Base-by-base conservation (phyloP, 257 asterid species). In the Nicotiana knightiana region DNA sequence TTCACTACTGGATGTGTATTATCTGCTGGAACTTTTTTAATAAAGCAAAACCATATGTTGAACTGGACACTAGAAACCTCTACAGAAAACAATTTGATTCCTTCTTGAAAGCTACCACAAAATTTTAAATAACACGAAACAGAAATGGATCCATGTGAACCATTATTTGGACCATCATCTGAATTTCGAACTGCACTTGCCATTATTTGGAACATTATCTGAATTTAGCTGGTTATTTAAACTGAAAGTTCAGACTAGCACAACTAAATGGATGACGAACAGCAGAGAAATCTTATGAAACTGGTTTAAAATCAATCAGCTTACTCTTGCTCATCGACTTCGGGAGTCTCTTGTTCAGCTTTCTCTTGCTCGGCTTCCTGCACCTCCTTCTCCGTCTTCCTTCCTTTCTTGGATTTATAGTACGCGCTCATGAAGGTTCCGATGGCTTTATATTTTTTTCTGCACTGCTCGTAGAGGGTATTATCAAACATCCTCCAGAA, bases 401-500 rank as follows among this genome's bases (percentile, higher is more conserved):
- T 92, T 30, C 99, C 99, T 86, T 96, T 96, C 94, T 94, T 96
- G 0, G 90, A 96, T 82, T 96, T 96, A 28, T 96, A 96, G 79
- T 96, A 96, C 85, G 93, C 91, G 53, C 95, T 93, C 99, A 96
- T 95, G 92, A 95, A 95, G 9, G 97, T 93, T 16, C 99, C 98
- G 3, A 95, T 33, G 13, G 97, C 98, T 79, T 88, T 91, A 77
- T 93, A 93, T 88, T 93, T 73, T 32, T 37, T 93, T 88, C 97
- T 93, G 86, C 93, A 89, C 1, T 91, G 88, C 93, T 96, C 99
- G 4, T 96, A 94, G 6, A 94, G 97, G 5, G 83, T 93, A 26
- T 91, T 96, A 84, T 96, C 99, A 15, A 96, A 96, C 99, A 96
- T 96, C 87, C 97, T 94, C 99, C 99, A 96, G 94, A 96, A 96